Conservation (phyloP, 352 stramenopile genomes). For the Pythium myriotylum region DNA sequence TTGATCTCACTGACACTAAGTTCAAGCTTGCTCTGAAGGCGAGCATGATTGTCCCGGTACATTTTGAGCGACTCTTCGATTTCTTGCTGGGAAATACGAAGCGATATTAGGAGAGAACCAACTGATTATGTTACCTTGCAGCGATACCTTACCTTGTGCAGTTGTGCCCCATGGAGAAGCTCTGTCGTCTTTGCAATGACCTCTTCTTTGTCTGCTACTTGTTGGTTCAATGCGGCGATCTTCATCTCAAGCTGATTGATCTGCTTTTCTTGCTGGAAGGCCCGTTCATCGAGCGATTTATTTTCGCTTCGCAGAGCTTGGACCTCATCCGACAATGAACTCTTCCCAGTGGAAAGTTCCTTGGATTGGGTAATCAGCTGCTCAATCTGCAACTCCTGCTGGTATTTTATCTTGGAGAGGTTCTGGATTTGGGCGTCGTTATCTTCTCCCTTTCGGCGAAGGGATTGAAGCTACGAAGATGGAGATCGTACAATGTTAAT, state of each 20-base stretch:
- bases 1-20: constrained; percentile 91
- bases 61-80: constrained; percentile 86
- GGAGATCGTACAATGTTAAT: constrained; percentile 1
- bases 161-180: constrained; percentile 61
- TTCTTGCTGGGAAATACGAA: constrained; percentile 43
- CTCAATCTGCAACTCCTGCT: constrained; percentile 78
- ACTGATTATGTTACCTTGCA: neutral
- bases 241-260: constrained; percentile 80
- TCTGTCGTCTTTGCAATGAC: constrained; percentile 76
- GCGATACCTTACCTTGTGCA: constrained; percentile 52
- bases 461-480: constrained; percentile 41
- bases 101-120: neutral
- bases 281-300: constrained; percentile 79
- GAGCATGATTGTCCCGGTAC: constrained; percentile 86
- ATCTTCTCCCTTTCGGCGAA: constrained; percentile 48
- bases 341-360: constrained; percentile 54
- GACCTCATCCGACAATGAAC: constrained; percentile 45
- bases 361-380: constrained; percentile 65
- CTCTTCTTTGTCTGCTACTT: constrained; percentile 78
- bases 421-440: constrained; percentile 58
- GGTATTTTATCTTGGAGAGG: constrained; percentile 75
- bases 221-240: constrained; percentile 65
- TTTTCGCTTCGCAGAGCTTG: constrained; percentile 64
- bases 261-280: constrained; percentile 85
- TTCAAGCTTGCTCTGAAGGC: constrained; percentile 87